These are phyloP conservation scores for Zizania palustris DNA, from an alignment of 202 grass and related monocot species.

Conservation along the genomic window DNA sequence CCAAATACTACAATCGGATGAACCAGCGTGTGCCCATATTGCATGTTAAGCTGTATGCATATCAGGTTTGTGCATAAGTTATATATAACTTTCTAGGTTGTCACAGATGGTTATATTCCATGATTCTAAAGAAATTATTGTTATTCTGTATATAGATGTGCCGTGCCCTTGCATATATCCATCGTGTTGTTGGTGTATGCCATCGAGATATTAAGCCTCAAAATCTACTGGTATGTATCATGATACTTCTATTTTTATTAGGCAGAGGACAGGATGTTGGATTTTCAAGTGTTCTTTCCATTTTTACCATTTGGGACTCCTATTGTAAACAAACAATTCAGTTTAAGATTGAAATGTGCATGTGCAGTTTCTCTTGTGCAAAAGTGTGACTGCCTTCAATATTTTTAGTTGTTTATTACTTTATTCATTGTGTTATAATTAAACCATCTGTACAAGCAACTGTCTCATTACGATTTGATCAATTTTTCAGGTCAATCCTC, in stretches of 20 bases:
- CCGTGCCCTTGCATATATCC: slow-evolving; percentile 80
- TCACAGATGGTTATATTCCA: slow-evolving; percentile 2
- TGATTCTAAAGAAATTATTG: slow-evolving; percentile 33
- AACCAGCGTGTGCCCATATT: slow-evolving; percentile 87
- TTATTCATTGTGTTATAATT: slow-evolving; percentile 21
- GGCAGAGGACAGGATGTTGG: not conserved
- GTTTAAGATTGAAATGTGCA: not conserved
- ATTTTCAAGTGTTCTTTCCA: not conserved
- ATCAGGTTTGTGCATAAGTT: slow-evolving; percentile 68
- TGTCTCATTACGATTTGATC: slow-evolving; percentile 31
- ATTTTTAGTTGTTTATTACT: not conserved
- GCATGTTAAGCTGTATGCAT: slow-evolving; percentile 82
- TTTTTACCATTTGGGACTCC: slow-evolving; percentile 13
- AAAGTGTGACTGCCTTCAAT: slow-evolving; percentile 1
- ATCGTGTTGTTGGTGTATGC: slow-evolving; percentile 87
- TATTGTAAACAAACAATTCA: not conserved
- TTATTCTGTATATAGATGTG: slow-evolving; percentile 67
- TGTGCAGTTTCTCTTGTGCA: slow-evolving; percentile 19
- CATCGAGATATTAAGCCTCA: slow-evolving; percentile 99
- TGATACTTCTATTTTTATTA: not conserved
- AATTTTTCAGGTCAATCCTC: slow-evolving; percentile 77
- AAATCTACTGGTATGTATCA: slow-evolving; percentile 86
- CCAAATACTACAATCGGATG: slow-evolving; percentile 79
- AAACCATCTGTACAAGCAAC: not conserved
- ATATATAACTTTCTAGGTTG: slow-evolving; percentile 8